Evolutionary conservation across 1,284 basidiomycete genomes (phyloP).

Genomic region (Dichomitus squalens): DNA sequence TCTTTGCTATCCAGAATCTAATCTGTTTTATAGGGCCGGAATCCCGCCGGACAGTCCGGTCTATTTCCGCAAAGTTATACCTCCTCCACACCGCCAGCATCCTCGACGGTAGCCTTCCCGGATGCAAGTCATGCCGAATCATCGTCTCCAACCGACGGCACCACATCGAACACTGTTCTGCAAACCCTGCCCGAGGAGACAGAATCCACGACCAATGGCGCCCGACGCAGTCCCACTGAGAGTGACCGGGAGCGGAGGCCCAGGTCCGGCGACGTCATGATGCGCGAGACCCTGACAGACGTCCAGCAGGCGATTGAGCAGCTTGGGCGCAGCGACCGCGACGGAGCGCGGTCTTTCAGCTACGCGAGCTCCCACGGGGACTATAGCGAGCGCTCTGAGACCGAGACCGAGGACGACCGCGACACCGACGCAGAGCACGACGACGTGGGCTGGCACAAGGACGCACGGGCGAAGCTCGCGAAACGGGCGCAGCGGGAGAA

Average conservation of each 20-base stretch:
- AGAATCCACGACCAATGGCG: slow-evolving; percentile 37
- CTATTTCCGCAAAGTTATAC: slow-evolving; percentile 95
- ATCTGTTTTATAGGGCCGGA: slow-evolving; percentile 71
- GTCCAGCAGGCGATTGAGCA: slow-evolving; percentile 87
- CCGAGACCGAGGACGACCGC: slow-evolving; percentile 55
- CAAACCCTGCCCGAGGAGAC: slow-evolving; percentile 48
- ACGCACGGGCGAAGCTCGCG: slow-evolving; percentile 69
- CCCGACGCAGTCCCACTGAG: slow-evolving; percentile 32
- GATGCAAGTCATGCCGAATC: slow-evolving; percentile 7
- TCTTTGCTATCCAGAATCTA: not conserved
- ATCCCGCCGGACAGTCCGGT: slow-evolving; percentile 79
- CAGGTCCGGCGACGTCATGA: slow-evolving; percentile 56
- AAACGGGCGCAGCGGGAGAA: slow-evolving; percentile 69
- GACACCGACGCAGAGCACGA: slow-evolving; percentile 42
- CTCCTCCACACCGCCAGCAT: slow-evolving; percentile 55
- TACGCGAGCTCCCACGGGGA: slow-evolving; percentile 62
- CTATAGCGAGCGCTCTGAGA: slow-evolving; percentile 56
- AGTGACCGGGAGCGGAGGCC: slow-evolving; percentile 27
- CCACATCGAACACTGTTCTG: slow-evolving; percentile 24
- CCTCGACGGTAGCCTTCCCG: slow-evolving; percentile 26
- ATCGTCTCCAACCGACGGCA: slow-evolving; percentile 23
- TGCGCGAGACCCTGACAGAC: slow-evolving; percentile 86
- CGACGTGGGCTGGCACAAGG: slow-evolving; percentile 64
- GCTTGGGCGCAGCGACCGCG: slow-evolving; percentile 56
- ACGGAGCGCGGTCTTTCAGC: slow-evolving; percentile 70